Evolutionary conservation across 768 basidiomycete species (phyloP).

Genomic region (Hypholoma fasciculare): DNA sequence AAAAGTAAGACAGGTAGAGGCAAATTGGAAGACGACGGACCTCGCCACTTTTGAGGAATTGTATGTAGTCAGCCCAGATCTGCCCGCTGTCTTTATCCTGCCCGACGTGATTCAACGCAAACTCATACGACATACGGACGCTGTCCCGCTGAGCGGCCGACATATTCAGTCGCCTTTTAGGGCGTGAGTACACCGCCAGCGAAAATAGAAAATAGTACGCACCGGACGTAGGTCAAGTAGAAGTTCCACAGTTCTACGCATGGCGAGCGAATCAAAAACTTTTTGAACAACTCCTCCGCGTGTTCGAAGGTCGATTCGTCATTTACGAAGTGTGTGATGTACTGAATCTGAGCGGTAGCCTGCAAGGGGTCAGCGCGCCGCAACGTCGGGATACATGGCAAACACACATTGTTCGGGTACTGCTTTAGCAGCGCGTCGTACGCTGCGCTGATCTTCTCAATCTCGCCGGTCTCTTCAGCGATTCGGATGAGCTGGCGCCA

Average conservation of each 20-base stretch:
- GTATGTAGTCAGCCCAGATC: slow-evolving; percentile 94
- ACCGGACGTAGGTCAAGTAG: slow-evolving; percentile 93
- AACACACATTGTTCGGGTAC: slow-evolving; percentile 85
- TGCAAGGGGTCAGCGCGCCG: slow-evolving; percentile 29
- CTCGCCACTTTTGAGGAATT: slow-evolving; percentile 80
- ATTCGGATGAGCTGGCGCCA: slow-evolving; percentile 79
- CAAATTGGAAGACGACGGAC: slow-evolving; percentile 39
- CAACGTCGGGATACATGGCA: slow-evolving; percentile 5
- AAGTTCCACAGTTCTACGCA: slow-evolving; percentile 91
- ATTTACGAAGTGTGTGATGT: slow-evolving; percentile 74
- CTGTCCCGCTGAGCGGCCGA: slow-evolving; percentile 69
- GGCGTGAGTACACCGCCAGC: slow-evolving; percentile 10
- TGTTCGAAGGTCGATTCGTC: slow-evolving; percentile 64
- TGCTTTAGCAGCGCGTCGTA: slow-evolving; percentile 82
- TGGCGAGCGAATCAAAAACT: slow-evolving; percentile 81
- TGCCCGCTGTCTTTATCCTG: slow-evolving; percentile 90
- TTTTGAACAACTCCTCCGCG: slow-evolving; percentile 88
- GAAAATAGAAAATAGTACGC: slow-evolving; percentile 25
- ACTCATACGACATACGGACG: slow-evolving; percentile 90
- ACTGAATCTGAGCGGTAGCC: slow-evolving; percentile 84
- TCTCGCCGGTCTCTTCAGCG: slow-evolving; percentile 75
- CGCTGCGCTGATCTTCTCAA: slow-evolving; percentile 75
- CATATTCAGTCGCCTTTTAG: slow-evolving; percentile 62
- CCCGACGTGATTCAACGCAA: slow-evolving; percentile 84
- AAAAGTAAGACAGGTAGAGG: neutral